These are phyloP conservation scores for Myriosclerotinia curreyana DNA, from an alignment of 2,329 filamentous ascomycete genomes.

Conservation along the genomic window DNA sequence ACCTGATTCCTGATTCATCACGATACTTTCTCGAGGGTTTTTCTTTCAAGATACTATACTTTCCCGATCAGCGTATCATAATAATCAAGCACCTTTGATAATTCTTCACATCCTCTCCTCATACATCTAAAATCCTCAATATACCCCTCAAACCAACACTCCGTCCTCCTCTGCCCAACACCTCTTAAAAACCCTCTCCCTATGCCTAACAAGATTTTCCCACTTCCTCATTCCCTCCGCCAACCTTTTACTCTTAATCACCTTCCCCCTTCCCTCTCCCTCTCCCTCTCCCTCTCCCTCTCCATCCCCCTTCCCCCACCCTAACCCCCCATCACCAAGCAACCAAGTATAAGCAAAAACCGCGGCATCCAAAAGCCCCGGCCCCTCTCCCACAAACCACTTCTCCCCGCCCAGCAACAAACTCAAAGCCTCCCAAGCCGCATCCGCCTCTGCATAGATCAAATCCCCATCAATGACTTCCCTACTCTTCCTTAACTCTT, in stretches of 20 bases:
- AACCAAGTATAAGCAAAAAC: constrained; percentile 89
- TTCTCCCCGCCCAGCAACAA: constrained; percentile 53
- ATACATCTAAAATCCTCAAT: background rate
- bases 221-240: constrained; percentile 54
- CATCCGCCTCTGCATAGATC: constrained; percentile 57
- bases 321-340: constrained; percentile 58
- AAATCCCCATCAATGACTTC: constrained; percentile 55
- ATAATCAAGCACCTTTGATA: background rate
- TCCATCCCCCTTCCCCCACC: constrained; percentile 63
- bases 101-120: too few relatives aligned
- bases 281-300: too few relatives aligned
- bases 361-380: constrained; percentile 79
- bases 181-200: constrained; percentile 51
- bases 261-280: too few relatives aligned
- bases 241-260: constrained; percentile 47
- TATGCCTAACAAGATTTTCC: constrained; percentile 63
- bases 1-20: too few relatives aligned
- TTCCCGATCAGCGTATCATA: too few relatives aligned
- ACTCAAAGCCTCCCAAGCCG: constrained; percentile 61
- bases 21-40: too few relatives aligned
- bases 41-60: too few relatives aligned
- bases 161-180: constrained; percentile 44
- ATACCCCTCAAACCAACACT: constrained; percentile 33
- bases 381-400: constrained; percentile 54
- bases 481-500: constrained; percentile 66